Evolutionary conservation across 306 rosid species (phyloP).

Genomic region (Fragaria vesca): DNA sequence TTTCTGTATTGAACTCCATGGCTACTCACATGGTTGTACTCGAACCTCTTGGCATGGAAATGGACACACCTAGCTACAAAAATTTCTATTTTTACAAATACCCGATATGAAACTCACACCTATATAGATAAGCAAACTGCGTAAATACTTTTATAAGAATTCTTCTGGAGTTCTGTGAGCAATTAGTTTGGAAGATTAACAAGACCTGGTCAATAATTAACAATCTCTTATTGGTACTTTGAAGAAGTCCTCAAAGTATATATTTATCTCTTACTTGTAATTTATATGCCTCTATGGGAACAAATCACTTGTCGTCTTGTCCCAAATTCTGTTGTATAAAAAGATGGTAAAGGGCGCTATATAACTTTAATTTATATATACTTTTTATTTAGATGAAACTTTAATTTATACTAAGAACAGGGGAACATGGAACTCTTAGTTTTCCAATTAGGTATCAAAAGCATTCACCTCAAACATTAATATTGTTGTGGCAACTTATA

Average conservation of each 20-base stretch:
- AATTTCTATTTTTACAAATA: background rate
- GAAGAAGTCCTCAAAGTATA: background rate
- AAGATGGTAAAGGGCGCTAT: no score
- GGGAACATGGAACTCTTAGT: no score
- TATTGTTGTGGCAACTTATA: background rate
- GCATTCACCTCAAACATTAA: background rate
- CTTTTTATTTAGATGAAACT: no score
- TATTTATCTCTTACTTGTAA: no score
- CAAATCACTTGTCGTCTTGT: background rate
- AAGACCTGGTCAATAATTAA: background rate
- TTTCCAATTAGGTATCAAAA: no score
- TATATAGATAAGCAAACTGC: background rate
- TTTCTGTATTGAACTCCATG: conserved; percentile 25
- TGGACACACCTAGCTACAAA: background rate
- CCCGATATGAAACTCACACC: background rate
- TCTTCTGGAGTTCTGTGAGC: background rate
- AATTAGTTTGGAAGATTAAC: background rate
- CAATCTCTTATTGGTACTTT: background rate
- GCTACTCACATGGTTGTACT: background rate
- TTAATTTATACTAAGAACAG: no score
- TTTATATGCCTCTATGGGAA: background rate
- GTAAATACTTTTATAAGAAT: background rate
- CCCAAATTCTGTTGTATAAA: background rate
- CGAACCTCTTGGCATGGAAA: conserved; percentile 2
- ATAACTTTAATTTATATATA: no score